phyloP scores from a whole-genome alignment of 768 basidiomycete genomes.

The Agaricus bisporus region DNA sequence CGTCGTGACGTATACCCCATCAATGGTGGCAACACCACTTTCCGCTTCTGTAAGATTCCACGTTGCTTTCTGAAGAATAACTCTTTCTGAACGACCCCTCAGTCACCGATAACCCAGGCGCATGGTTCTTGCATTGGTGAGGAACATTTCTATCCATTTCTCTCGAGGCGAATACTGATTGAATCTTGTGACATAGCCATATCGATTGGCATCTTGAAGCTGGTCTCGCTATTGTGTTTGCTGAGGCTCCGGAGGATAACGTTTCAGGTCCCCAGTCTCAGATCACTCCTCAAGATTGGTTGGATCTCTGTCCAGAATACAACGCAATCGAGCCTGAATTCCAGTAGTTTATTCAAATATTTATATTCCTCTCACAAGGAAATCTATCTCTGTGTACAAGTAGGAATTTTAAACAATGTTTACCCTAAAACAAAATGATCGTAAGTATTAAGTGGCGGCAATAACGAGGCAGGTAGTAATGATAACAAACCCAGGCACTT shows the following conservation, averaged over 20 bases:
- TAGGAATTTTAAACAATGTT: too few species aligned
- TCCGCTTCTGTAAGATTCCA: conserved; percentile 9
- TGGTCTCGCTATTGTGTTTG: conserved; percentile 34
- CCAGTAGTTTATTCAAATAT: conserved; percentile 6
- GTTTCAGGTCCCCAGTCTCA: conserved; percentile 17
- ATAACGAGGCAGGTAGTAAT: too few species aligned
- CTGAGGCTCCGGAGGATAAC: conserved; percentile 25
- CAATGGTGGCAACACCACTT: conserved; percentile 12
- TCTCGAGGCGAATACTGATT: too few species aligned
- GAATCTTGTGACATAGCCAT: neutral
- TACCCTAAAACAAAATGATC: too few species aligned
- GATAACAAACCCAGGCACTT: too few species aligned
- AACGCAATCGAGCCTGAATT: conserved; percentile 14
- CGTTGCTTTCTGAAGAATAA: neutral
- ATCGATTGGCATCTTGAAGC: conserved; percentile 31
- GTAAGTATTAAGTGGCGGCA: too few species aligned
- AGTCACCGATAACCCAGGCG: conserved; percentile 23
- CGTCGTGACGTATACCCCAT: conserved; percentile 14
- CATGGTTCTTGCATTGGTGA: conserved; percentile 17
- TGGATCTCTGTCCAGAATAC: conserved; percentile 14
- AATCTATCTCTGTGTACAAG: too few species aligned
- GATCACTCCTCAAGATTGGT: conserved; percentile 21
- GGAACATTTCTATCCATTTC: too few species aligned
- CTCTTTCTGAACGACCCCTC: neutral
- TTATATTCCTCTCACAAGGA: neutral